Percentiles rank a stretch among this genome's conserved stretches.
These are phyloP conservation scores for Thozetella sp. DNA, from an alignment of 495 filamentous ascomycete genomes.

Conservation along the genomic window DNA sequence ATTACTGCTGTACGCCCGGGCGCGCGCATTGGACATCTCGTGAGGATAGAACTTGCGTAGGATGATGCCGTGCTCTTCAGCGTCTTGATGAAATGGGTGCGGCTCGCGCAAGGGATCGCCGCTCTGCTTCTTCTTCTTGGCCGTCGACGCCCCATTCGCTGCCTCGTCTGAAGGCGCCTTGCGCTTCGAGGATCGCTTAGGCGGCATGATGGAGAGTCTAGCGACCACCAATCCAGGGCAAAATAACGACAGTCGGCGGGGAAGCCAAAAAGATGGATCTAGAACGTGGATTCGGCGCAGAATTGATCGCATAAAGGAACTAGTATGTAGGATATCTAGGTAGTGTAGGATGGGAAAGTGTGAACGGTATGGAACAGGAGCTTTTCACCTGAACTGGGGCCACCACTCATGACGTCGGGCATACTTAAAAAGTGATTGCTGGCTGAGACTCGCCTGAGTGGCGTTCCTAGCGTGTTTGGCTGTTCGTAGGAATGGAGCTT, in stretches of 20 bases:
- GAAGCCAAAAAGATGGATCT: too few relatives aligned
- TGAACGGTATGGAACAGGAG: not conserved
- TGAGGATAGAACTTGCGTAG: constrained; percentile 81
- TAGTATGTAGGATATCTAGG: too few relatives aligned
- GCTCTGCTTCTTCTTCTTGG: constrained; percentile 23
- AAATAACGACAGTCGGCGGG: not conserved
- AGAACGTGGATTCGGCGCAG: too few relatives aligned
- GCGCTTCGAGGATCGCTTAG: constrained; percentile 18
- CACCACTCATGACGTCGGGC: not conserved
- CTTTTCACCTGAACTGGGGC: not conserved
- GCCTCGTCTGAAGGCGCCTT: constrained; percentile 8
- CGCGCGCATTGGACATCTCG: constrained; percentile 80
- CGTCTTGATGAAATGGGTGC: constrained; percentile 41
- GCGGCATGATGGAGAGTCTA: constrained; percentile 13
- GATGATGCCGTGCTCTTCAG: constrained; percentile 71
- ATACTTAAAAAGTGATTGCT: not conserved
- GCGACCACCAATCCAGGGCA: not conserved
- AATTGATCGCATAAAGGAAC: too few relatives aligned
- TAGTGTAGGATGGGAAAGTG: not conserved
- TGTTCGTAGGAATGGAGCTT: not conserved
- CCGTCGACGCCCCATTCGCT: not conserved
- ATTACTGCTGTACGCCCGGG: constrained; percentile 67
- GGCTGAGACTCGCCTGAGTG: not conserved
- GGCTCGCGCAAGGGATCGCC: constrained; percentile 33
- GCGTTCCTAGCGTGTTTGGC: not conserved